These are phyloP conservation scores for Tulasnella sp. DNA, from an alignment of 768 basidiomycete species.

Conservation along the genomic window DNA sequence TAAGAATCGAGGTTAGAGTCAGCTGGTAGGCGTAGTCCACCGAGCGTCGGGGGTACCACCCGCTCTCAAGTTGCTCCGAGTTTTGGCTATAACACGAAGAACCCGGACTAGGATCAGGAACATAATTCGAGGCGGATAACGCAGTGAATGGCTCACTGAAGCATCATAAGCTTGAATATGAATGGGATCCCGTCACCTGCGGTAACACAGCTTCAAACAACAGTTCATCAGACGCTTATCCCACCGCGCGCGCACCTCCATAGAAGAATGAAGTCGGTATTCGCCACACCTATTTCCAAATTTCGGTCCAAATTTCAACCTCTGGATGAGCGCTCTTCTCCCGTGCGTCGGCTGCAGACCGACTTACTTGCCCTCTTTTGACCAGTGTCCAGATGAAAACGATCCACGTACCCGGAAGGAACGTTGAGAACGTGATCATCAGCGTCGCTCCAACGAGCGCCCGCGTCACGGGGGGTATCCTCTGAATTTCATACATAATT, in stretches of 20 bases:
- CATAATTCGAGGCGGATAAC: neutral
- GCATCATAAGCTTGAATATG: constrained; percentile 70
- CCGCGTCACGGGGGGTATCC: constrained; percentile 84
- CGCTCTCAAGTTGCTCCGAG: constrained; percentile 64
- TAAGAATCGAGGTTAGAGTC: constrained; percentile 55
- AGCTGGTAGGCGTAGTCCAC: constrained; percentile 81
- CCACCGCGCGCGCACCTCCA: constrained; percentile 53
- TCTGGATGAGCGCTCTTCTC: neutral
- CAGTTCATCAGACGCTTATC: neutral
- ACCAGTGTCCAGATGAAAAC: constrained; percentile 58
- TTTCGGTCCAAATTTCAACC: constrained; percentile 23
- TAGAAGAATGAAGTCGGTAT: constrained; percentile 73
- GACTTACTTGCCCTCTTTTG: constrained; percentile 58
- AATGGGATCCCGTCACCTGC: constrained; percentile 58
- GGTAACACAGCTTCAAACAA: neutral
- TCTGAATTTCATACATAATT: constrained; percentile 59
- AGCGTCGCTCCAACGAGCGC: constrained; percentile 65
- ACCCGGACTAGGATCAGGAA: too few species aligned
- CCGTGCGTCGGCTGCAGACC: constrained; percentile 14
- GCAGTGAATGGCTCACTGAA: constrained; percentile 56
- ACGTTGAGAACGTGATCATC: constrained; percentile 58
- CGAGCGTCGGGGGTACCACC: constrained; percentile 60
- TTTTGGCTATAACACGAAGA: constrained; percentile 55
- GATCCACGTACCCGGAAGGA: constrained; percentile 58
- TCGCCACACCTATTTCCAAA: constrained; percentile 65